These are phyloP conservation scores for Kuraishia piskuri DNA, from an alignment of 805 yeast genomes.

Conservation along the genomic window DNA sequence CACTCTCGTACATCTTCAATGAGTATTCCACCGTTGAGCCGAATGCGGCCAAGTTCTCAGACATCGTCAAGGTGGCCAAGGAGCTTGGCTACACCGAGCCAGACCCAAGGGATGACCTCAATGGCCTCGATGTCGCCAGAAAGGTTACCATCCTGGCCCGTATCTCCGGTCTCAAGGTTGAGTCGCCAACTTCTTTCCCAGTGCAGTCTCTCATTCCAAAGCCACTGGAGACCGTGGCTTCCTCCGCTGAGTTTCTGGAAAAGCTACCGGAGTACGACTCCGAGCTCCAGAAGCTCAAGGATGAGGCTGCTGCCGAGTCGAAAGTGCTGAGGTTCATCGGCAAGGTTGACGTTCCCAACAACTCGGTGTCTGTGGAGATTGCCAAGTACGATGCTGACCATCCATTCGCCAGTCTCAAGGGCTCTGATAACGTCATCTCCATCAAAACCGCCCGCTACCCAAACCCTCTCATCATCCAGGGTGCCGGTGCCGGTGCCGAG, in stretches of 20 bases:
- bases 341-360: constrained; percentile 66
- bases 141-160: constrained; percentile 95
- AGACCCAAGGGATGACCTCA: constrained; percentile 97
- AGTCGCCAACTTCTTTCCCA: constrained; percentile 87
- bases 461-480: constrained; percentile 91
- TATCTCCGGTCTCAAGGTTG: constrained; percentile 77
- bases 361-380: constrained; percentile 75
- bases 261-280: constrained; percentile 78
- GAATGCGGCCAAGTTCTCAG: constrained; percentile 70
- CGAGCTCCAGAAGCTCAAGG: constrained; percentile 69
- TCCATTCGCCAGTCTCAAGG: constrained; percentile 93
- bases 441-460: constrained; percentile 87
- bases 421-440: constrained; percentile 92
- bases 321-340: constrained; percentile 95
- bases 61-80: constrained; percentile 83
- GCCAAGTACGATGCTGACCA: constrained; percentile 82
- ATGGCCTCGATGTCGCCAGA: constrained; percentile 97
- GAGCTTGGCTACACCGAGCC: constrained; percentile 95
- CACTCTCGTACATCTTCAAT: constrained; percentile 91
- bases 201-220: constrained; percentile 90
- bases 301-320: constrained; percentile 70
- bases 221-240: constrained; percentile 62
- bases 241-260: constrained; percentile 72
- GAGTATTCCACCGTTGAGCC: constrained; percentile 70
- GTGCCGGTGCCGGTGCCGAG: constrained; percentile 88